phyloP scores from a whole-genome alignment of 2,329 filamentous ascomycete species.

The Aspergillus quadricinctus region DNA sequence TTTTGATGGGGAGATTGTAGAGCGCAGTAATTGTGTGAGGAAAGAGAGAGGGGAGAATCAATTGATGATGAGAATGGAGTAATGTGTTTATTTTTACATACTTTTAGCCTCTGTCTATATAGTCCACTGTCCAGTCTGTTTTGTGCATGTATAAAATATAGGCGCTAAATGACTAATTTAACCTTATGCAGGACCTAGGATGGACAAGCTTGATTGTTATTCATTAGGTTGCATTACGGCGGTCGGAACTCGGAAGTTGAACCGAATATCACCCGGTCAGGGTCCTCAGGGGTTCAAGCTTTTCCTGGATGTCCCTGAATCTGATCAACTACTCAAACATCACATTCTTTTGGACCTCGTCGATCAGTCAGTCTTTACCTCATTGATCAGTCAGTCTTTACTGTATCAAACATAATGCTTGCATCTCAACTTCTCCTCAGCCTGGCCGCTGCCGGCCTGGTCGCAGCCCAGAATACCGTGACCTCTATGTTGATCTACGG shows the following conservation, averaged over 20 bases:
- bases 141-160: no score
- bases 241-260: no score
- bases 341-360: not conserved
- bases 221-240: no score
- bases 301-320: no score
- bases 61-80: slow-evolving; percentile 3
- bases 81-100: not conserved
- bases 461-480: slow-evolving; percentile 15
- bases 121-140: no score
- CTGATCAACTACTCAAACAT: not conserved
- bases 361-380: not conserved
- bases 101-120: not conserved
- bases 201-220: no score
- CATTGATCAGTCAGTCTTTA: not conserved
- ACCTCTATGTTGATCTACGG: slow-evolving; percentile 23
- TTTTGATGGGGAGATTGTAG: slow-evolving; percentile 52
- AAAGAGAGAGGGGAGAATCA: slow-evolving; percentile 40
- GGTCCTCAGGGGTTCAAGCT: no score
- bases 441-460: slow-evolving; percentile 16
- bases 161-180: no score
- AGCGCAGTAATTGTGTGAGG: slow-evolving; percentile 51
- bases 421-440: slow-evolving; percentile 6
- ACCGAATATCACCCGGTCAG: no score
- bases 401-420: not conserved
- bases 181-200: no score